Evolutionary conservation across 805 yeast species (phyloP).

Genomic region (Metschnikowia amazonensis): DNA sequence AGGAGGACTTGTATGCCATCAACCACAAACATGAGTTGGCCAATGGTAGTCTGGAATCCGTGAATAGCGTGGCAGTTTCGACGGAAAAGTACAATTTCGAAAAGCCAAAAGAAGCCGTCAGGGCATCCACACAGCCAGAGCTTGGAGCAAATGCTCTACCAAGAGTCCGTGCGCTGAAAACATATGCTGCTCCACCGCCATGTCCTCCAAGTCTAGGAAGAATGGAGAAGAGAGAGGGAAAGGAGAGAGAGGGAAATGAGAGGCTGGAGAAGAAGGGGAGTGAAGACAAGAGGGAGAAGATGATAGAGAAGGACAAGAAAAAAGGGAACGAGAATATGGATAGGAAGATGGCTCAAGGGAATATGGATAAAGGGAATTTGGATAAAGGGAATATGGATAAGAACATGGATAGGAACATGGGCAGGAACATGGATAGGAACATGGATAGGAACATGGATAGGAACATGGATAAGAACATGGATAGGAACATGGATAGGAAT

Average conservation of each 20-base stretch:
- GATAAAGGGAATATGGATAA: too few relatives aligned
- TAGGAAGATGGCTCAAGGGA: too few relatives aligned
- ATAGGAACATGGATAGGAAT: too few relatives aligned
- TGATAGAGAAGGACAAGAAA: neutral
- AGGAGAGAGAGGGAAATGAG: neutral
- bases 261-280: too few relatives aligned
- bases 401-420: too few relatives aligned
- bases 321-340: too few relatives aligned
- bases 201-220: slow-evolving; percentile 28
- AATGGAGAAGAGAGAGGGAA: neutral
- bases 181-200: slow-evolving; percentile 29
- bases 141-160: neutral
- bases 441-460: too few relatives aligned
- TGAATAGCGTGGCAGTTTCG: slow-evolving; percentile 1
- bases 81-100: slow-evolving; percentile 9
- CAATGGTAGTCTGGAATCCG: slow-evolving; percentile 26
- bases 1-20: slow-evolving; percentile 20
- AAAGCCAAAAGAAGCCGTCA: neutral
- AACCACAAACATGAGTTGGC: slow-evolving; percentile 24
- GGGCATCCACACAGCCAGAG: slow-evolving; percentile 1
- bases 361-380: too few relatives aligned
- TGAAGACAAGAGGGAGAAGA: too few relatives aligned
- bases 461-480: too few relatives aligned
- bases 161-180: neutral
- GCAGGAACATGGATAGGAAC: too few relatives aligned